Conservation (phyloP, 495 filamentous ascomycete species). For the Xylaria telfairii region DNA sequence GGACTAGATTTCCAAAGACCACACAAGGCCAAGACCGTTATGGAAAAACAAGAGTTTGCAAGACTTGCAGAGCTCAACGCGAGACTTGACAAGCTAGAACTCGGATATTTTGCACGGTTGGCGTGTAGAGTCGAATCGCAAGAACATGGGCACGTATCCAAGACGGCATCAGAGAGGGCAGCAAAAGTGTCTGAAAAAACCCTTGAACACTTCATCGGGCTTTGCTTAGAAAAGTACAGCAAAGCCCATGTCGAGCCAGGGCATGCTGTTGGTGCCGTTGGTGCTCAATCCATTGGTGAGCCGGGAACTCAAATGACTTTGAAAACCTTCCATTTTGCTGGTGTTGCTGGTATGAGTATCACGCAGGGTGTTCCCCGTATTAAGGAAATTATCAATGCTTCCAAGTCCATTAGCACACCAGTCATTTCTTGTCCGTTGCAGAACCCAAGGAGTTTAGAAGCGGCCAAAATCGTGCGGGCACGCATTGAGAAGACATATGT, state of each 20-base stretch:
- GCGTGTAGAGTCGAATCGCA: constrained; percentile 47
- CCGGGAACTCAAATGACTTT: constrained; percentile 99
- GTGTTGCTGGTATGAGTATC: constrained; percentile 98
- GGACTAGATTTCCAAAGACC: constrained; percentile 26
- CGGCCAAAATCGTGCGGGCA: constrained; percentile 86
- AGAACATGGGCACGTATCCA: constrained; percentile 43
- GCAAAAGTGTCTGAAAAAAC: constrained; percentile 80
- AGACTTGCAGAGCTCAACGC: constrained; percentile 22
- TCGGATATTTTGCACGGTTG: constrained; percentile 25
- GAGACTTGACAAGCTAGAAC: constrained; percentile 19
- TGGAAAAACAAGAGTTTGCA: constrained; percentile 25
- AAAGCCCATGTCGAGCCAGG: constrained; percentile 90
- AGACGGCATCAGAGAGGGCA: constrained; percentile 65
- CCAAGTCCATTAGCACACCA: constrained; percentile 89
- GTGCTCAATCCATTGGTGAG: constrained; percentile 97
- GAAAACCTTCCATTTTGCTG: constrained; percentile 99
- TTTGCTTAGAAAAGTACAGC: constrained; percentile 88
- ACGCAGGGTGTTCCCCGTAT: constrained; percentile 99
- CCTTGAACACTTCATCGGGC: constrained; percentile 74
- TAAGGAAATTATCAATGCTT: constrained; percentile 99
- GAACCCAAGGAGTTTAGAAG: constrained; percentile 69
- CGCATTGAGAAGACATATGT: constrained; percentile 89
- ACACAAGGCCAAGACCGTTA: constrained; percentile 12
- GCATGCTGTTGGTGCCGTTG: constrained; percentile 96
- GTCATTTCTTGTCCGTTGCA: constrained; percentile 85